Percentiles rank a stretch among this genome's conserved stretches.
phyloP scores from a whole-genome alignment of 2,329 filamentous ascomycete species.

The Colletotrichum sp. region DNA sequence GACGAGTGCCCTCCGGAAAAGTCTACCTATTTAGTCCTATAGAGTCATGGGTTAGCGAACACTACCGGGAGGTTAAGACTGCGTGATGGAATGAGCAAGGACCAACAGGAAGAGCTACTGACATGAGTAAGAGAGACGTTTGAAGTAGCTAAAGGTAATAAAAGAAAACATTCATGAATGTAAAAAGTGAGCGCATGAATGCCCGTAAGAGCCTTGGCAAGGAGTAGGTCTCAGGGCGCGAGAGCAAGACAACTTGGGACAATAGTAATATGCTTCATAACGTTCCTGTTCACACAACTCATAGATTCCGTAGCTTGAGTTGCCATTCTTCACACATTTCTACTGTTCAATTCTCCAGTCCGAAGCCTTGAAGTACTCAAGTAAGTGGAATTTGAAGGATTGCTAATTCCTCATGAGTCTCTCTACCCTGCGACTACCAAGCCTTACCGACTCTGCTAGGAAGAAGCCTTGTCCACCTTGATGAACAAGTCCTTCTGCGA shows the following conservation, averaged over 20 bases:
- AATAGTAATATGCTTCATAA: not conserved
- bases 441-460: not conserved
- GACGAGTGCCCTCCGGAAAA: not conserved
- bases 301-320: not conserved
- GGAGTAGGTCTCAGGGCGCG: not conserved
- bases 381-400: accelerated
- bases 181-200: not conserved
- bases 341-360: not conserved
- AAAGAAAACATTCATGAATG: not conserved
- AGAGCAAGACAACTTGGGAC: not conserved
- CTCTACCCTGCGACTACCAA: not conserved
- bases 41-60: not conserved
- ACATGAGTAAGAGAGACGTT: accelerated
- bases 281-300: accelerated
- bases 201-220: not conserved
- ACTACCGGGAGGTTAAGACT: not conserved
- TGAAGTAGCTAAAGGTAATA: not conserved
- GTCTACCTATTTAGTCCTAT: not conserved
- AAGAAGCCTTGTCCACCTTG: not conserved
- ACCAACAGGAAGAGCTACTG: not conserved
- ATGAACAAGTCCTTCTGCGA: conserved; percentile 6
- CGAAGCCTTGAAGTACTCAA: not conserved
- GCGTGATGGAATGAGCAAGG: not conserved
- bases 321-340: not conserved
- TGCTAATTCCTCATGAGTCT: too few relatives aligned